phyloP scores from a whole-genome alignment of 768 basidiomycete genomes.

The Rhodotorula kratochvilovae region DNA sequence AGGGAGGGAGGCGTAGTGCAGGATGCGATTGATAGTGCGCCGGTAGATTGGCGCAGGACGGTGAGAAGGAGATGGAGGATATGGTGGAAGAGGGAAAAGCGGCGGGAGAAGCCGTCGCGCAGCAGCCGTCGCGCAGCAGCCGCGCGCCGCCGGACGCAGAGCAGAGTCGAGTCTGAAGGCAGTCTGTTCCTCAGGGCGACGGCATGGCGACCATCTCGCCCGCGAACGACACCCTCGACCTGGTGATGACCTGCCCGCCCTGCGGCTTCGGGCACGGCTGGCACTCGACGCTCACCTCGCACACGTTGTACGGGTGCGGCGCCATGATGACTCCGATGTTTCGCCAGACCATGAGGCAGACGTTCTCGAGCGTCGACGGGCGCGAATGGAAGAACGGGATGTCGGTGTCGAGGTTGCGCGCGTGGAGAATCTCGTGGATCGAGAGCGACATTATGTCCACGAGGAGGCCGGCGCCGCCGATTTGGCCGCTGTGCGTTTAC shows the following conservation, averaged over 20 bases:
- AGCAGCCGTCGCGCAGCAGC: no score
- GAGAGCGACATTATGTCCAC: constrained; percentile 18
- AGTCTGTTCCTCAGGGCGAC: not conserved
- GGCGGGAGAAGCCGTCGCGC: no score
- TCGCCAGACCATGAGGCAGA: constrained; percentile 30
- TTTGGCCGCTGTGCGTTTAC: constrained; percentile 8
- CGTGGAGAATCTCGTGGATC: constrained; percentile 8
- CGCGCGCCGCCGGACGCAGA: no score
- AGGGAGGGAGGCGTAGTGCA: no score
- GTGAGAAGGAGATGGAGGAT: no score
- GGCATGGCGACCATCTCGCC: constrained; percentile 4
- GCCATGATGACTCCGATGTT: constrained; percentile 21
- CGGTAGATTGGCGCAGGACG: no score
- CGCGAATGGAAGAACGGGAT: constrained; percentile 26
- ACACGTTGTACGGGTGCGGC: constrained; percentile 7
- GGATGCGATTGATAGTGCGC: not conserved
- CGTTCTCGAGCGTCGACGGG: constrained; percentile 36
- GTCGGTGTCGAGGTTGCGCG: constrained; percentile 33
- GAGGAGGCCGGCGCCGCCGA: constrained; percentile 4
- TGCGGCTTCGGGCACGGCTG: constrained; percentile 3
- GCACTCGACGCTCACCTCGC: constrained; percentile 19
- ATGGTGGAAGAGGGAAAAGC: no score
- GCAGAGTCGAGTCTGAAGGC: no score
- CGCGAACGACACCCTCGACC: not conserved
- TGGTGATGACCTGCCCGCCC: no score